phyloP scores from a whole-genome alignment of 2,329 filamentous ascomycete genomes.

The Stylonectria norvegica region DNA sequence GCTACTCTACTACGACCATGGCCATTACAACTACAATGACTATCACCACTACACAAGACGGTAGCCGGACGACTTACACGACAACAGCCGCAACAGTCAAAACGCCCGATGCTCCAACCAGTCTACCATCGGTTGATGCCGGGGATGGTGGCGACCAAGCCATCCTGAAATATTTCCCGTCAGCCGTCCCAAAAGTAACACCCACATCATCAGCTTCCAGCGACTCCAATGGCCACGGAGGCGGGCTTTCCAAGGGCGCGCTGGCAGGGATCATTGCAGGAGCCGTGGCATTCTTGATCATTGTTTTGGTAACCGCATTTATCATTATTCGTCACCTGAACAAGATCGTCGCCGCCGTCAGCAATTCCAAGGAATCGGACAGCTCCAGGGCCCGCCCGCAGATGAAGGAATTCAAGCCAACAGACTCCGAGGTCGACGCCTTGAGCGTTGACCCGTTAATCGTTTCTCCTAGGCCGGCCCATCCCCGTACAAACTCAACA shows the following conservation, averaged over 20 bases:
- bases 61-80: slow-evolving; percentile 38
- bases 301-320: slow-evolving; percentile 45
- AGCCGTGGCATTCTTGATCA: slow-evolving; percentile 45
- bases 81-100: slow-evolving; percentile 38
- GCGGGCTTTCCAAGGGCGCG: slow-evolving; percentile 37
- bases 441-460: slow-evolving; percentile 42
- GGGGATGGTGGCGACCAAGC: slow-evolving; percentile 25
- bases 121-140: slow-evolving; percentile 24
- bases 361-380: slow-evolving; percentile 33
- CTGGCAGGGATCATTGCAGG: slow-evolving; percentile 55
- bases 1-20: slow-evolving; percentile 46
- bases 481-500: slow-evolving; percentile 20
- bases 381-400: slow-evolving; percentile 31
- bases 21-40: slow-evolving; percentile 44
- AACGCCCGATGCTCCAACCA: slow-evolving; percentile 36
- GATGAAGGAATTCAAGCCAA: slow-evolving; percentile 37
- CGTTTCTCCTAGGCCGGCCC: slow-evolving; percentile 27
- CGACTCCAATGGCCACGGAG: slow-evolving; percentile 22
- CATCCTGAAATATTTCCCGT: slow-evolving; percentile 44
- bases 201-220: slow-evolving; percentile 27
- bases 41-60: slow-evolving; percentile 44
- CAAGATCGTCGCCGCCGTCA: slow-evolving; percentile 40
- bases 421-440: slow-evolving; percentile 43
- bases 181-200: slow-evolving; percentile 40
- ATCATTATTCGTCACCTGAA: slow-evolving; percentile 51